Evolutionary conservation across 768 basidiomycete species (phyloP).

Genomic region (Crepidotus variabilis): DNA sequence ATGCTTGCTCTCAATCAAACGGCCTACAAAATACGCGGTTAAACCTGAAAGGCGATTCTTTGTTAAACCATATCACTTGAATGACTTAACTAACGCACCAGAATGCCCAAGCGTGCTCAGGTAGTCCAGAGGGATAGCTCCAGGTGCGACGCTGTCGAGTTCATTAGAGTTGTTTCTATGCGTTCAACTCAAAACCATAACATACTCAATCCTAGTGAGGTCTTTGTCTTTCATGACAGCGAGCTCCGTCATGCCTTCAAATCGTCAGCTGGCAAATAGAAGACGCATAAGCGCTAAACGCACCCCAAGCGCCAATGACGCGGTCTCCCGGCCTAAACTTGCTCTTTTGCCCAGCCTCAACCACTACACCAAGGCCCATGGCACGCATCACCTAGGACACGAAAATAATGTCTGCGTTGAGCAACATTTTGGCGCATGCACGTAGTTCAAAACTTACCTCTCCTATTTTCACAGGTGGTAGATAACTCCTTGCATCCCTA

Average conservation of each 20-base stretch:
- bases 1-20: background rate
- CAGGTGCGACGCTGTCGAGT: conserved; percentile 46
- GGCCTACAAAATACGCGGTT: conserved; percentile 84
- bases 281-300: conserved; percentile 15
- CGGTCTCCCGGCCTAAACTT: conserved; percentile 61
- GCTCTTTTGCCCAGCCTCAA: conserved; percentile 52
- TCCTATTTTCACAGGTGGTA: conserved; percentile 69
- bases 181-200: conserved; percentile 17
- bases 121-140: conserved; percentile 69
- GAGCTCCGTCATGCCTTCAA: conserved; percentile 76
- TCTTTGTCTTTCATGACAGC: conserved; percentile 52
- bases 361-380: conserved; percentile 59
- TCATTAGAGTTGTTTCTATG: background rate
- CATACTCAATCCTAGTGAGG: conserved; percentile 55
- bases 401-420: background rate
- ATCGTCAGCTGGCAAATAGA: background rate
- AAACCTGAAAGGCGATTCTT: conserved; percentile 54
- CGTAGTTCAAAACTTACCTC: conserved; percentile 30
- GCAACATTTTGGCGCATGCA: background rate
- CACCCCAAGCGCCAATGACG: conserved; percentile 63
- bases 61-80: background rate
- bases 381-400: conserved; percentile 65
- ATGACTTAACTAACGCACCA: conserved; percentile 42
- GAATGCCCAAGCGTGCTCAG: conserved; percentile 74
- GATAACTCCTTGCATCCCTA: conserved; percentile 65